Conservation (phyloP, 768 basidiomycete genomes). For the Crassisporium funariophilum region DNA sequence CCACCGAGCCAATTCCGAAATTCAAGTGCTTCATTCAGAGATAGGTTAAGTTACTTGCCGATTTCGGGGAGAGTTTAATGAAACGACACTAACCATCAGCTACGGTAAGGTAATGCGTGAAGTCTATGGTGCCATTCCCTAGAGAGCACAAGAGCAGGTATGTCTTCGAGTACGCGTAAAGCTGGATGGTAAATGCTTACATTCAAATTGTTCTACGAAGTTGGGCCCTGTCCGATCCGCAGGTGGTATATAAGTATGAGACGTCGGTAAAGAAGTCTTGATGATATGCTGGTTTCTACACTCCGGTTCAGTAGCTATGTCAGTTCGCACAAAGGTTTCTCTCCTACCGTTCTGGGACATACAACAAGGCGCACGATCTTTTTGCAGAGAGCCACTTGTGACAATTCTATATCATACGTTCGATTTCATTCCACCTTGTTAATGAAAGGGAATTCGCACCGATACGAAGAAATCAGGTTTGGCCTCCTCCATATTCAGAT, state of each 20-base stretch:
- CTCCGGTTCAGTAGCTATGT: neutral
- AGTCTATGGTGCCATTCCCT: slow-evolving; percentile 72
- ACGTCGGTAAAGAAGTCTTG: slow-evolving; percentile 59
- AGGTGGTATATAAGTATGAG: slow-evolving; percentile 52
- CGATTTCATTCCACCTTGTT: too few relatives aligned
- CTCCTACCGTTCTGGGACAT: slow-evolving; percentile 62
- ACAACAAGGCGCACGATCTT: slow-evolving; percentile 68
- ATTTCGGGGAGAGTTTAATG: neutral
- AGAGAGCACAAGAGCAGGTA: neutral
- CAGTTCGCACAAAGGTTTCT: slow-evolving; percentile 2
- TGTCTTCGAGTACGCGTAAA: neutral
- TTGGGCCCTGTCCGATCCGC: slow-evolving; percentile 33
- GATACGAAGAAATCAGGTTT: slow-evolving; percentile 82
- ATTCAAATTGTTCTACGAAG: slow-evolving; percentile 56
- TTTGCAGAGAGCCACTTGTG: slow-evolving; percentile 86
- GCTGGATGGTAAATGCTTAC: slow-evolving; percentile 30
- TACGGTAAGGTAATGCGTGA: slow-evolving; percentile 54
- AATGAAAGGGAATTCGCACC: slow-evolving; percentile 36
- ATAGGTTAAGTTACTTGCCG: neutral
- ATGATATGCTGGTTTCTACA: slow-evolving; percentile 68
- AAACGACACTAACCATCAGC: slow-evolving; percentile 43
- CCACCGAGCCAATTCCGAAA: slow-evolving; percentile 84
- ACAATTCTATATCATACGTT: slow-evolving; percentile 64
- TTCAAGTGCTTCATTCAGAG: slow-evolving; percentile 63
- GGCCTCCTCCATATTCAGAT: slow-evolving; percentile 56